Base-by-base conservation (phyloP, 495 filamentous ascomycete genomes). In the Penicillium argentinense region DNA sequence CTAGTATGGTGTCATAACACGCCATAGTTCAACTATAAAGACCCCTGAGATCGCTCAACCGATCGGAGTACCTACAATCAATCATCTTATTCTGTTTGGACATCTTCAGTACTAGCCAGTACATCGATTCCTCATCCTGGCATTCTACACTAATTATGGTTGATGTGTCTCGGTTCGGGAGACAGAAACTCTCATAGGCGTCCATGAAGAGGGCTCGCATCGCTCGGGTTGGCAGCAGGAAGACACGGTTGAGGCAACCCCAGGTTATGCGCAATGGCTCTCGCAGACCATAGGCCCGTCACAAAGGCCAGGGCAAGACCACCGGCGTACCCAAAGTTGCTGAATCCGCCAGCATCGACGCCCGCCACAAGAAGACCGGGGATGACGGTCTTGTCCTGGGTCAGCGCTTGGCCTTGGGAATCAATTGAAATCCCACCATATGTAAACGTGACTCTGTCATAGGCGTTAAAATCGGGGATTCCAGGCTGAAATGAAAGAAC, bases 371-470 rank as follows among this genome's bases (percentile, higher is more conserved):
- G 45, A 22, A 61, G 32, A 1, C 54, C 60, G 1, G 57, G 57
- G 24, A 61, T 57, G 9, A 6, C 18, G 3, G n/a, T 32, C 3
- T 53, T 50, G 25, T 64, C 54, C 1, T 39, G 12, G 0, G 57
- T 64, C 17, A 64, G 42, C 4, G 60, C 60, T 13, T 55, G 49
- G 2, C 57, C 54, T 19, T 56, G 36, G 1, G 46, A 30, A 38
- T 64, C 52, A 14, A 64, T 57, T 1, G 29, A 30, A 4, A 61
- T 54, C 1, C 54, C 60, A 3, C 60, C 57, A 16, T 61, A 64
- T 4, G 60, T 61, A 30, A 64, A 64, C 8, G 60, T 64, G 23
- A 60, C 58, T 1, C 60, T 61, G 21, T 21, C n/a, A n/a, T n/a
- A n/a, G n/a, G n/a, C n/a, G n/a, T n/a, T n/a, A n/a, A n/a, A n/a